Evolutionary conservation across 176 grass and related monocot genomes (phyloP).

Genomic region (Hordeum vulgare): DNA sequence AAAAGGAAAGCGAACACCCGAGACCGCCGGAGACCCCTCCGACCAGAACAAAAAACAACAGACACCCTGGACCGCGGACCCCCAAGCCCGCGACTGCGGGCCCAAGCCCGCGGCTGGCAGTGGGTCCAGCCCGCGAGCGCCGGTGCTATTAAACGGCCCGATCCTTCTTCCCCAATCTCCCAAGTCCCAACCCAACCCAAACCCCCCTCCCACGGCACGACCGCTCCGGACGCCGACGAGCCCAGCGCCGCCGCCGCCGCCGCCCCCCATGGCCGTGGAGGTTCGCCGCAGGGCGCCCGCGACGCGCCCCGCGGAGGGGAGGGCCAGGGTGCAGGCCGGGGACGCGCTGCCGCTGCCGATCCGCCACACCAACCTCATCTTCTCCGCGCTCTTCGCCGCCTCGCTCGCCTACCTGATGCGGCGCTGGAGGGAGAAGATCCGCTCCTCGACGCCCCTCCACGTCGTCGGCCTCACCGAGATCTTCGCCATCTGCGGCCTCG

Average conservation of each 20-base stretch:
- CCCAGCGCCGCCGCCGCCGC: background rate
- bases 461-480: slow-evolving; percentile 60
- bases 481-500: slow-evolving; percentile 68
- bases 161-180: background rate
- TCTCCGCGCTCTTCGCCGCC: slow-evolving; percentile 46
- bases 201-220: background rate
- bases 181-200: no score
- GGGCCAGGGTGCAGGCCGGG: slow-evolving; percentile 34
- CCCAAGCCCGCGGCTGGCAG: background rate
- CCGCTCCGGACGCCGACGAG: slow-evolving; percentile 13
- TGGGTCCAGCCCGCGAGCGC: background rate
- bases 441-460: slow-evolving; percentile 60
- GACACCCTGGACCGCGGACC: background rate
- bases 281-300: slow-evolving; percentile 15
- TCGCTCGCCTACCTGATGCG: slow-evolving; percentile 82
- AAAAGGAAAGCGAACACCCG: no score
- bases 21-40: background rate
- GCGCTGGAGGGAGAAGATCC: slow-evolving; percentile 74
- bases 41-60: background rate
- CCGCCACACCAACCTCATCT: slow-evolving; percentile 65
- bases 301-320: background rate
- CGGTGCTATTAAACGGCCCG: background rate
- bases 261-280: slow-evolving; percentile 13
- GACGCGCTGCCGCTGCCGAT: slow-evolving; percentile 65
- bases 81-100: no score